Percentiles rank a stretch among this genome's conserved stretches.
Evolutionary conservation across 768 basidiomycete genomes (phyloP).

Genomic region (Phlegmacium glaucopus): DNA sequence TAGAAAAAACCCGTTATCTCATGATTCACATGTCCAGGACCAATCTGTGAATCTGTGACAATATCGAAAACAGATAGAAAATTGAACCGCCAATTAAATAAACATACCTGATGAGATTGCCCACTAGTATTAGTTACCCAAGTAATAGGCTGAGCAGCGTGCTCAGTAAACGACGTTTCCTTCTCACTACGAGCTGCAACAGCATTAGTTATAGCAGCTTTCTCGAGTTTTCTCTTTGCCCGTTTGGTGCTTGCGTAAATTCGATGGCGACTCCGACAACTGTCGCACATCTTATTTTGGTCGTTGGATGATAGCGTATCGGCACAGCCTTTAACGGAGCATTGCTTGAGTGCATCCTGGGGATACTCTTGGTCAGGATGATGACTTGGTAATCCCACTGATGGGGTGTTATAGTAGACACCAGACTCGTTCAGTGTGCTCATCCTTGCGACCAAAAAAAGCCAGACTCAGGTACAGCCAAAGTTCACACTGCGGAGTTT

Average conservation of each 20-base stretch:
- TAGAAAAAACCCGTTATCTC: too few relatives aligned
- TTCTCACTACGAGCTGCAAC: constrained; percentile 4
- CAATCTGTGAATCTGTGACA: too few relatives aligned
- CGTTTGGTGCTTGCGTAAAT: constrained; percentile 50
- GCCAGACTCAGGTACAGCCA: too few relatives aligned
- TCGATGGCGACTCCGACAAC: constrained; percentile 47
- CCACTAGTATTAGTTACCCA: not conserved
- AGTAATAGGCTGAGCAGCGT: not conserved
- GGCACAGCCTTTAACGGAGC: constrained; percentile 45
- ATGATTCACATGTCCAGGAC: too few relatives aligned
- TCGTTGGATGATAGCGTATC: constrained; percentile 24
- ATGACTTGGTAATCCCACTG: not conserved
- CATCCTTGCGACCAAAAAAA: not conserved
- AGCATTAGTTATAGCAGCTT: constrained; percentile 35
- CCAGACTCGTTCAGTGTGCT: not conserved
- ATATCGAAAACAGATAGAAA: too few relatives aligned
- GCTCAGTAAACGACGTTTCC: not conserved
- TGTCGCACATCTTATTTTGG: constrained; percentile 49
- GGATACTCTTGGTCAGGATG: not conserved
- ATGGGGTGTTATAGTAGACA: not conserved
- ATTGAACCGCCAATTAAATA: too few relatives aligned
- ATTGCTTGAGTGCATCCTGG: constrained; percentile 15
- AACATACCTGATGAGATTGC: too few relatives aligned
- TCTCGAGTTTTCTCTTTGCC: constrained; percentile 48
- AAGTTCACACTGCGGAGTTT: too few relatives aligned